Percentiles rank a stretch among this genome's conserved stretches.
Evolutionary conservation across 257 asterid genomes (phyloP).

Genomic region (Jasminum sambac): DNA sequence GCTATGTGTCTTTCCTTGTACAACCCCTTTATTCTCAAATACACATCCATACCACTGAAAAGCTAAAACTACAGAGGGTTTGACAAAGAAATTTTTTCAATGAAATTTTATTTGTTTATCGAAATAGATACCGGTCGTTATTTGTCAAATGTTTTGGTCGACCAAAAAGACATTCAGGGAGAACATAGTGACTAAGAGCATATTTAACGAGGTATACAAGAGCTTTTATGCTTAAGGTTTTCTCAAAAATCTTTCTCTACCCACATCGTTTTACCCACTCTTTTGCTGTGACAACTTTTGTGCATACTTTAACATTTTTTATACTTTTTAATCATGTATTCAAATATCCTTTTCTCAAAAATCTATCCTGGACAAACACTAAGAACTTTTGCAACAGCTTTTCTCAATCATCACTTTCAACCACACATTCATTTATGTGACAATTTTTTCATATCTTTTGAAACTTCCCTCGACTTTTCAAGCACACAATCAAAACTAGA

Average conservation of each 20-base stretch:
- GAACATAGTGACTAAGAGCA: neutral
- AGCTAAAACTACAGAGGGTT: neutral
- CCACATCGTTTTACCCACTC: neutral
- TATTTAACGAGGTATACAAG: neutral
- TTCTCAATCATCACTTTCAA: too few relatives aligned
- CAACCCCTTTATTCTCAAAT: neutral
- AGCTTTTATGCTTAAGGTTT: neutral
- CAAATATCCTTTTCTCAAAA: too few relatives aligned
- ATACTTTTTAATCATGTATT: too few relatives aligned
- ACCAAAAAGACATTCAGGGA: neutral
- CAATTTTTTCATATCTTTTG: too few relatives aligned
- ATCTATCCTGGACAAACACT: too few relatives aligned
- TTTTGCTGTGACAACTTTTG: neutral
- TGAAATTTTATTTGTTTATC: neutral
- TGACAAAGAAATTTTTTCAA: neutral
- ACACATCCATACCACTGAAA: neutral
- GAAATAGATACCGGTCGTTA: neutral
- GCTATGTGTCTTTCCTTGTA: neutral
- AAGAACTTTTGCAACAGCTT: too few relatives aligned
- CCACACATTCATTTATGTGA: too few relatives aligned
- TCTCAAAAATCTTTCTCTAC: neutral
- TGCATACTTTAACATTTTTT: too few relatives aligned
- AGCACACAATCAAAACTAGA: too few relatives aligned
- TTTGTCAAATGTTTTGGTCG: neutral
- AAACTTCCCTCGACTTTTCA: too few relatives aligned